Base-by-base conservation (phyloP, 257 asterid species). In the Fraxinus quadrangulata region DNA sequence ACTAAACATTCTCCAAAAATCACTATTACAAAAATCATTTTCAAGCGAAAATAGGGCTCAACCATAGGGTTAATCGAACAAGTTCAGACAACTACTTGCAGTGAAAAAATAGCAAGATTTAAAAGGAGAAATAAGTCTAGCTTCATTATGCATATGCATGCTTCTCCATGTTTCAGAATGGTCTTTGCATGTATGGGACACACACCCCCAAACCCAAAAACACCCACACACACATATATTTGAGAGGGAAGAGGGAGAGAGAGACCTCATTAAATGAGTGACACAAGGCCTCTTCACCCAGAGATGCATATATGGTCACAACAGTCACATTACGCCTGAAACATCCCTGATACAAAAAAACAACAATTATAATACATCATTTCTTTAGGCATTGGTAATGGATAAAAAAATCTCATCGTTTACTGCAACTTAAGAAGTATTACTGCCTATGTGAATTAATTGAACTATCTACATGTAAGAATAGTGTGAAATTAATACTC, bases 271-370 rank as follows among this genome's bases (percentile, higher is more conserved):
- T 96, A 79, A 93, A 85, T 54, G 98, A 93, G 90, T 93, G 92
- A 68, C 99, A 93, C 26, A 96, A 86, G 78, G 99, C 99, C 80
- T 92, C 99, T 85, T 96, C 99, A 70, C 99, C 98, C 37, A 93
- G 81, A 66, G 99, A 96, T 81, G 99, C 92, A 84, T 96, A 96
- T 68, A 96, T 96, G 76, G 99, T 96, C 79, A 93, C 99, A 61
- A 96, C 98, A 47, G 96, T 87, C 85, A 88, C 91, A 82, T 96
- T 96, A 85, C 91, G 97, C 87, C 99, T 88, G 90, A 96, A 96
- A 85, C 98, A 96, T 71, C 87, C 96, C 99, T 96, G 91, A 78
- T 63, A 77, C 79, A 75, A 81, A 61, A 86, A 81, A 78, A 77
- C 21, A 31, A 76, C 24, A 74, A 70, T 66, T 68, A 70, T 71